phyloP scores from a whole-genome alignment of 2,329 filamentous ascomycete genomes.

The Fusarium nisikadoi region DNA sequence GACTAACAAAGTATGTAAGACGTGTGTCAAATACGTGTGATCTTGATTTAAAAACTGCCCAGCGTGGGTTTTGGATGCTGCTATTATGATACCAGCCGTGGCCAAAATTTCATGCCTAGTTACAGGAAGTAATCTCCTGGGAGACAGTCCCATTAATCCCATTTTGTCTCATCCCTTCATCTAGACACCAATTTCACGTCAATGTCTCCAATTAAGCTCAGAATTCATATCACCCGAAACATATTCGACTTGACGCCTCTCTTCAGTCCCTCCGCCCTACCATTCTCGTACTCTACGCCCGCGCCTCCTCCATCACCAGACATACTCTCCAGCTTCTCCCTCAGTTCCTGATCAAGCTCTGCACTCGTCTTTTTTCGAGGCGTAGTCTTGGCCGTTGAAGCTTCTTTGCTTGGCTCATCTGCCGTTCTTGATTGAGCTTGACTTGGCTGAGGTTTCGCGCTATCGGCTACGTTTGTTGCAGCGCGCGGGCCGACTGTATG shows the following conservation, averaged over 20 bases:
- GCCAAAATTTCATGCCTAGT: no score
- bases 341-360: constrained; percentile 74
- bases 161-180: no score
- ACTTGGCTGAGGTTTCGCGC: accelerated
- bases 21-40: no score
- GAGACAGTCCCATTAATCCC: no score
- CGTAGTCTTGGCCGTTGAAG: background rate
- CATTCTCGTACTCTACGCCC: constrained; percentile 80
- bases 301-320: constrained; percentile 76
- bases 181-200: no score
- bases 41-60: no score
- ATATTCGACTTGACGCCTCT: constrained; percentile 79
- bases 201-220: no score
- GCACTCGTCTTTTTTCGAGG: constrained; percentile 63
- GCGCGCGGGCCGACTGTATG: background rate
- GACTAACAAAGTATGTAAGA: no score
- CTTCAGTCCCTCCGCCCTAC: constrained; percentile 77
- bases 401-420: background rate
- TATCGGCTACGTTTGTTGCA: accelerated
- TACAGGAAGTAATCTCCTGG: no score
- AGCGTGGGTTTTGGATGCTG: no score
- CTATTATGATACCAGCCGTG: no score
- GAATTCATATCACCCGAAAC: constrained; percentile 66
- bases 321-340: constrained; percentile 71
- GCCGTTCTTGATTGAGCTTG: background rate